Percentiles rank a stretch among this genome's conserved stretches.
These are phyloP conservation scores for Candida ovalis DNA, from an alignment of 805 yeast species.

Conservation along the genomic window DNA sequence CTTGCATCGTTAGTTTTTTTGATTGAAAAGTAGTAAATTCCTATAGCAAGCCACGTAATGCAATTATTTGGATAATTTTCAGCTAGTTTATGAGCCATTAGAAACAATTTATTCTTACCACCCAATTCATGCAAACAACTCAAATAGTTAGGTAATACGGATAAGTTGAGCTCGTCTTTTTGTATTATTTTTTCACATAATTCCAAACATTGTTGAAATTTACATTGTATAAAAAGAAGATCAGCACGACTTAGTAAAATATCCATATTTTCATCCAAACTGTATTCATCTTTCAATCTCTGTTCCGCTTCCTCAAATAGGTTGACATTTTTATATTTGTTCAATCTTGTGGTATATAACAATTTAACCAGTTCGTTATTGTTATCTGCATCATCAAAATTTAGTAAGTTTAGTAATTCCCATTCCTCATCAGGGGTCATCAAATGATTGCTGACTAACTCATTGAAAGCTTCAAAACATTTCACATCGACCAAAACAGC, in stretches of 20 bases:
- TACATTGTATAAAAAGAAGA: constrained; percentile 66
- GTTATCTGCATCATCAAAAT: constrained; percentile 71
- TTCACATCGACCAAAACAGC: constrained; percentile 85
- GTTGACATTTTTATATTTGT: constrained; percentile 62
- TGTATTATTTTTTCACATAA: constrained; percentile 61
- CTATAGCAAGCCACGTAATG: constrained; percentile 90
- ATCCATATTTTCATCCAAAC: constrained; percentile 66
- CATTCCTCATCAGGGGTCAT: constrained; percentile 85
- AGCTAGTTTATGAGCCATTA: constrained; percentile 80
- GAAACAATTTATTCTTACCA: constrained; percentile 73
- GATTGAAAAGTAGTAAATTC: constrained; percentile 78
- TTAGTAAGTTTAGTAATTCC: constrained; percentile 62
- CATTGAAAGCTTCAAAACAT: constrained; percentile 90
- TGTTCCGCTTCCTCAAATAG: constrained; percentile 63
- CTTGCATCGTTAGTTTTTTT: constrained; percentile 78
- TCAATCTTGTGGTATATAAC: constrained; percentile 70
- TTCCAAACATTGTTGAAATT: constrained; percentile 69
- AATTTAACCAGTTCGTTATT: constrained; percentile 77
- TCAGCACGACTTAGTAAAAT: constrained; percentile 68
- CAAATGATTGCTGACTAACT: constrained; percentile 65
- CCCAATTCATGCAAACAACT: constrained; percentile 84
- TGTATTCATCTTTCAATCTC: constrained; percentile 66
- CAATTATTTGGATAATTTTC: constrained; percentile 78
- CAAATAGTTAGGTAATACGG: constrained; percentile 71
- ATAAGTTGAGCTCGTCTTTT: constrained; percentile 67